phyloP scores from a whole-genome alignment of 179 eudicot species.

The Gypsophila paniculata region DNA sequence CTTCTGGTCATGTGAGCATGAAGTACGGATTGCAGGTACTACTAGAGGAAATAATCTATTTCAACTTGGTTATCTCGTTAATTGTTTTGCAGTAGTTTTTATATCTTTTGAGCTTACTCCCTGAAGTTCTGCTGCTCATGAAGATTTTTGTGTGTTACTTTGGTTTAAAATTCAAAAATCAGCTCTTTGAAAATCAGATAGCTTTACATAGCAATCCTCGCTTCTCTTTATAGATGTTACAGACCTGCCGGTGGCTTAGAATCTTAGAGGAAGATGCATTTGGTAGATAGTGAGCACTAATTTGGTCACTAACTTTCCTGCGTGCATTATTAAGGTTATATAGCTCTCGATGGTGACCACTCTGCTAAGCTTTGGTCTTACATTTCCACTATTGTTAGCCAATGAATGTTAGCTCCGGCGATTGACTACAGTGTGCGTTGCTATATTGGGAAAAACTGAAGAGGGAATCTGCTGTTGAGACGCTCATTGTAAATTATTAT shows the following conservation, averaged over 20 bases:
- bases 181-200: background rate
- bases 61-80: background rate
- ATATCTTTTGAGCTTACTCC: slow-evolving; percentile 5
- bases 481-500: background rate
- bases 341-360: slow-evolving; percentile 8
- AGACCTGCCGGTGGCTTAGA: background rate
- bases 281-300: background rate
- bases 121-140: background rate
- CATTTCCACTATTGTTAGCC: background rate
- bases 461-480: background rate
- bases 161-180: background rate
- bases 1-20: slow-evolving; percentile 98
- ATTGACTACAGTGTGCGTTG: background rate
- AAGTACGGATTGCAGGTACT: slow-evolving; percentile 91
- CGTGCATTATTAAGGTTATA: background rate
- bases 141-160: background rate
- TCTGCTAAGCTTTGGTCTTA: background rate
- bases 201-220: background rate
- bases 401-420: background rate
- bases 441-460: background rate
- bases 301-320: background rate
- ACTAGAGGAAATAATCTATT: slow-evolving; percentile 1
- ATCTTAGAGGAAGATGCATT: background rate
- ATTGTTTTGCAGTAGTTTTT: background rate
- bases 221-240: background rate